Percentiles rank a stretch among this genome's conserved stretches.
Conservation (phyloP, 2,329 filamentous ascomycete species). For the Lachnellula willkommii region DNA sequence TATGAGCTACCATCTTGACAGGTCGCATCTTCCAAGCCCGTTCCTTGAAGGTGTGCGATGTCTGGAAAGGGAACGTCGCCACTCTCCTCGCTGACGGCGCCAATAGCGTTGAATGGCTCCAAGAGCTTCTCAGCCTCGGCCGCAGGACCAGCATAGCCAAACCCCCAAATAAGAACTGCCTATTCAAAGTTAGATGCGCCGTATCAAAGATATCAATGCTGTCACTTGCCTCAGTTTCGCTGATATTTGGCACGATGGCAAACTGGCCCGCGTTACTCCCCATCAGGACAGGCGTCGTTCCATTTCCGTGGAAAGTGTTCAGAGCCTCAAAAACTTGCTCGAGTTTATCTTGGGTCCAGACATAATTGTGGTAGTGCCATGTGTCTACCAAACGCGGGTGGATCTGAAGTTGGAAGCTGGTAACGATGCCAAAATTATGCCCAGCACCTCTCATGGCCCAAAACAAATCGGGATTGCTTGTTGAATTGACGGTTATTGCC, state of each 20-base stretch:
- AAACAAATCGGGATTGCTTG: conserved; percentile 37
- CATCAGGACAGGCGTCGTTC: neutral
- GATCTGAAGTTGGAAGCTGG: conserved; percentile 33
- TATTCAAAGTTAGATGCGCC: neutral
- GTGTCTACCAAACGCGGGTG: conserved; percentile 6
- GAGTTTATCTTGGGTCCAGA: conserved; percentile 25
- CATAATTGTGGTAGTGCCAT: conserved; percentile 16
- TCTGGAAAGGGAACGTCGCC: conserved; percentile 1
- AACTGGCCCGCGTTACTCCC: neutral
- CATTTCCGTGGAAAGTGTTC: neutral
- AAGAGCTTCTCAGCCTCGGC: neutral
- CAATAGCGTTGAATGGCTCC: neutral
- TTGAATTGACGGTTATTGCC: conserved; percentile 37
- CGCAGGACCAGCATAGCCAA: neutral
- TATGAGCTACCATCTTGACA: neutral
- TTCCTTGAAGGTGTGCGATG: neutral
- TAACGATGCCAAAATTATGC: conserved; percentile 42
- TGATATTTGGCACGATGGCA: neutral
- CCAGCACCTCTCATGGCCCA: conserved; percentile 33
- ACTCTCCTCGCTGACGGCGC: neutral
- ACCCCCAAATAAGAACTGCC: neutral
- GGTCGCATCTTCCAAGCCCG: neutral
- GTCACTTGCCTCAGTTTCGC: neutral
- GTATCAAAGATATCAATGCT: neutral
- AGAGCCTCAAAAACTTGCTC: conserved; percentile 2